phyloP scores from a whole-genome alignment of 192 early-diverging fungal species.

The Coemansia sp. region DNA sequence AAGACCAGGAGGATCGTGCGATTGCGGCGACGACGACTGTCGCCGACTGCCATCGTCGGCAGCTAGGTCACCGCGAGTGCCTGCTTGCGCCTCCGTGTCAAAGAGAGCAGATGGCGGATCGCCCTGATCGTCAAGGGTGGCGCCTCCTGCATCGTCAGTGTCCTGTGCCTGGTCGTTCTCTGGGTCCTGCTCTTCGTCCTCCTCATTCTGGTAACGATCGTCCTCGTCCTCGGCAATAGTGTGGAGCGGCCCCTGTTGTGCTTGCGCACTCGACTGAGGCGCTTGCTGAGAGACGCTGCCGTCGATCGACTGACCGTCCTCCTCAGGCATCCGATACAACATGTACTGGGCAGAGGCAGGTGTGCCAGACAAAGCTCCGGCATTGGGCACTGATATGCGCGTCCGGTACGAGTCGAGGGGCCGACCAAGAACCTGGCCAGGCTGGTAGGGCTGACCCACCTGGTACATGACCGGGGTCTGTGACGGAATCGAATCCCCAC shows the following conservation, averaged over 20 bases:
- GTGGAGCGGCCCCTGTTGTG: constrained; percentile 26
- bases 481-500: constrained; percentile 26
- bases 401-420: constrained; percentile 46
- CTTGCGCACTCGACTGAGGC: constrained; percentile 11
- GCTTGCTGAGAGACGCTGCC: constrained; percentile 27
- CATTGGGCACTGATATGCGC: constrained; percentile 20
- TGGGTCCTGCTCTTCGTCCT: constrained; percentile 11
- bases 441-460: constrained; percentile 56
- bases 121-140: background rate
- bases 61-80: background rate
- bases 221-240: constrained; percentile 53
- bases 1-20: constrained; percentile 26
- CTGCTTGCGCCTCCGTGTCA: background rate
- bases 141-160: constrained; percentile 2
- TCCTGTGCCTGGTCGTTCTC: constrained; percentile 12
- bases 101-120: constrained; percentile 1
- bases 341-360: constrained; percentile 40
- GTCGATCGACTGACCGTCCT: constrained; percentile 33
- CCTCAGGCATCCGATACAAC: constrained; percentile 57
- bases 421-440: constrained; percentile 52
- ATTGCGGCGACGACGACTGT: constrained; percentile 13
- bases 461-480: constrained; percentile 39
- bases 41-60: constrained; percentile 1
- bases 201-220: constrained; percentile 19
- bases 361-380: background rate